Evolutionary conservation across 2,329 filamentous ascomycete species (phyloP).

Genomic region (Fusarium sp.): DNA sequence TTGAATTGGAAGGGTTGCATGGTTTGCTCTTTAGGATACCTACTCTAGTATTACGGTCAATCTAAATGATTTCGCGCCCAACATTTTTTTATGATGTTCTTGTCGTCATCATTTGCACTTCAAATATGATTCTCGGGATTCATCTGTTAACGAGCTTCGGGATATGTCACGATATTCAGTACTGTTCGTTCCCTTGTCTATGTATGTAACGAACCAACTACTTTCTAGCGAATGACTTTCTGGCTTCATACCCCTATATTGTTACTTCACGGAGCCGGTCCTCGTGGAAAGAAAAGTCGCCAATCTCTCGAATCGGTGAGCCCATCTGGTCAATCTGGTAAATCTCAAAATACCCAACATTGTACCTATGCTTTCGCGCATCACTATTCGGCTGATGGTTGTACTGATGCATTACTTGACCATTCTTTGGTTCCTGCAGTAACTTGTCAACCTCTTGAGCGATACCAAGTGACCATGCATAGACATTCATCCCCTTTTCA

Average conservation of each 20-base stretch:
- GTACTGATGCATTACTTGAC: not conserved
- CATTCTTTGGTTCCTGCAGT: not conserved
- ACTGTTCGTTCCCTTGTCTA: not conserved
- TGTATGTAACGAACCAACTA: not conserved
- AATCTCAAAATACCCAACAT: not conserved
- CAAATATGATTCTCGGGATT: not conserved
- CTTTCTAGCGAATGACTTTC: not conserved
- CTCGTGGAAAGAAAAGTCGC: too few relatives aligned
- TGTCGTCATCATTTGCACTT: not conserved
- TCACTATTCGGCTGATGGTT: not conserved
- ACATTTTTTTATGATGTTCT: not conserved
- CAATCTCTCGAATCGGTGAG: not conserved
- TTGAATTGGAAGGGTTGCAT: conserved; percentile 6
- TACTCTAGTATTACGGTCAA: conserved; percentile 20
- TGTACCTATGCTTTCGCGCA: not conserved
- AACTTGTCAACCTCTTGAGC: not conserved
- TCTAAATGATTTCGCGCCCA: conserved; percentile 33
- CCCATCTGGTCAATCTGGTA: not conserved
- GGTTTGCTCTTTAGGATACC: conserved; percentile 32
- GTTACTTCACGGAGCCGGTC: not conserved
- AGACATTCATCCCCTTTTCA: not conserved
- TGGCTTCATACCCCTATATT: not conserved
- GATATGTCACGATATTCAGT: not conserved
- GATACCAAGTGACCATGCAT: conserved; percentile 2
- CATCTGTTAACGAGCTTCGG: too few relatives aligned